Conservation (phyloP, 1,139 yeast genomes). For the Saccharomyces uvarum region DNA sequence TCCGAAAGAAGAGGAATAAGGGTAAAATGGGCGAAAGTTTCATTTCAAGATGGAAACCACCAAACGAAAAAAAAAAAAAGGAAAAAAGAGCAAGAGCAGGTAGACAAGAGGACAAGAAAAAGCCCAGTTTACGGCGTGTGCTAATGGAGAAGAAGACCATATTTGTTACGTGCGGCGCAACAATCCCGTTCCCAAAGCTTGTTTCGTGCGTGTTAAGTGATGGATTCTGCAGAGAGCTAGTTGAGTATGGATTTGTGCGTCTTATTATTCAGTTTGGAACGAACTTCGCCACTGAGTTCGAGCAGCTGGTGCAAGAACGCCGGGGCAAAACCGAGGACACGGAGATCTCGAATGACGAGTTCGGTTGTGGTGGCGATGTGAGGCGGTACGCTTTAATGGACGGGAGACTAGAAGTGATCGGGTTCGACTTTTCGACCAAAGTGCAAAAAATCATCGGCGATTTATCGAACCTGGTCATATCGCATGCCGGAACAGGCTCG, state of each 20-base stretch:
- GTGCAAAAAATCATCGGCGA: constrained; percentile 36
- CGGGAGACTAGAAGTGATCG: constrained; percentile 32
- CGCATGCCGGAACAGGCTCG: constrained; percentile 95
- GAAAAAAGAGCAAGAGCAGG: neutral
- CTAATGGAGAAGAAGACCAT: constrained; percentile 23
- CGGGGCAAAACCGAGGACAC: neutral
- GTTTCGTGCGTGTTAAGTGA: constrained; percentile 37
- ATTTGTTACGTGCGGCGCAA: constrained; percentile 76
- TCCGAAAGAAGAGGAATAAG: neutral
- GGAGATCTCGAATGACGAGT: constrained; percentile 1
- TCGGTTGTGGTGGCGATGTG: constrained; percentile 10
- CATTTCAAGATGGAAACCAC: neutral
- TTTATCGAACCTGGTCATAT: constrained; percentile 51
- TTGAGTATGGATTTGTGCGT: constrained; percentile 33
- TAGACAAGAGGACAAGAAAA: constrained; percentile 1
- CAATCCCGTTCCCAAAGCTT: constrained; percentile 64
- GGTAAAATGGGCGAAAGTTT: neutral
- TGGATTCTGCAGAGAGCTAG: constrained; percentile 36
- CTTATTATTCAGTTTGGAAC: constrained; percentile 68
- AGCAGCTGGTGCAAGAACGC: constrained; percentile 10
- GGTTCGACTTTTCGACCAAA: constrained; percentile 43
- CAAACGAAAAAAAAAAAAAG: neutral
- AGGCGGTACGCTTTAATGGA: constrained; percentile 7
- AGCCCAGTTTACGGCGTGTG: neutral
- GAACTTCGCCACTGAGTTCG: constrained; percentile 29